Percentiles rank a stretch among this genome's conserved stretches.
phyloP scores from a whole-genome alignment of 192 early-diverging fungal species.

The Rhizophlyctis rosea region DNA sequence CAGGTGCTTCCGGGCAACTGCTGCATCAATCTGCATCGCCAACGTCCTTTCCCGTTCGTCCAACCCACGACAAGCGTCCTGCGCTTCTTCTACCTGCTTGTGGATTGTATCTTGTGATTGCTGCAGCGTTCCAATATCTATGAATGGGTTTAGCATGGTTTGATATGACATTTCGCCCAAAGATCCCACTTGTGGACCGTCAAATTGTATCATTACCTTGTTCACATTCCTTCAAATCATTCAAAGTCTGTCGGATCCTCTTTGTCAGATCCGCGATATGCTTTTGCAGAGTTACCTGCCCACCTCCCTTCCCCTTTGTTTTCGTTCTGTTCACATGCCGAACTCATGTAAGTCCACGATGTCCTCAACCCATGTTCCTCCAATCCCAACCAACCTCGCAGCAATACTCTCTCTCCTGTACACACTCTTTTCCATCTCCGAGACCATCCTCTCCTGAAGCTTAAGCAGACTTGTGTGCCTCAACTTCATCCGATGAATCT shows the following conservation, averaged over 20 bases:
- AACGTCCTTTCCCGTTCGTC: slow-evolving; percentile 26
- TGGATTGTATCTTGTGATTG: slow-evolving; percentile 27
- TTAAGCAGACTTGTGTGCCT: slow-evolving; percentile 57
- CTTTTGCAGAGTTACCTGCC: slow-evolving; percentile 49
- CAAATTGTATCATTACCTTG: slow-evolving; percentile 24
- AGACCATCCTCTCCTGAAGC: slow-evolving; percentile 62
- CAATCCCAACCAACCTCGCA: slow-evolving; percentile 18
- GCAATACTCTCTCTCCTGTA: slow-evolving; percentile 55
- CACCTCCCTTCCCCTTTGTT: slow-evolving; percentile 49
- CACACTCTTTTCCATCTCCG: slow-evolving; percentile 65
- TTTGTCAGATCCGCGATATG: slow-evolving; percentile 51
- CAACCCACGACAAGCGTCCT: slow-evolving; percentile 13
- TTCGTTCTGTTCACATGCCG: too few relatives aligned
- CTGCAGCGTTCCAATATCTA: slow-evolving; percentile 40
- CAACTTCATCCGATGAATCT: slow-evolving; percentile 65
- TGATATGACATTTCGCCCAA: neutral
- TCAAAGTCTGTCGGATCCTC: slow-evolving; percentile 42
- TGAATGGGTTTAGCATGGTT: neutral
- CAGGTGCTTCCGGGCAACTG: slow-evolving; percentile 16
- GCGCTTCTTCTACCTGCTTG: slow-evolving; percentile 36
- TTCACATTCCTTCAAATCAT: slow-evolving; percentile 52
- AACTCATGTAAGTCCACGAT: slow-evolving; percentile 3
- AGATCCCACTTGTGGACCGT: slow-evolving; percentile 2
- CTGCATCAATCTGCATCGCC: slow-evolving; percentile 18
- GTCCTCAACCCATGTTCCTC: neutral